Evolutionary conservation across 2,329 filamentous ascomycete genomes (phyloP).

Genomic region (Rosellinia necatrix): DNA sequence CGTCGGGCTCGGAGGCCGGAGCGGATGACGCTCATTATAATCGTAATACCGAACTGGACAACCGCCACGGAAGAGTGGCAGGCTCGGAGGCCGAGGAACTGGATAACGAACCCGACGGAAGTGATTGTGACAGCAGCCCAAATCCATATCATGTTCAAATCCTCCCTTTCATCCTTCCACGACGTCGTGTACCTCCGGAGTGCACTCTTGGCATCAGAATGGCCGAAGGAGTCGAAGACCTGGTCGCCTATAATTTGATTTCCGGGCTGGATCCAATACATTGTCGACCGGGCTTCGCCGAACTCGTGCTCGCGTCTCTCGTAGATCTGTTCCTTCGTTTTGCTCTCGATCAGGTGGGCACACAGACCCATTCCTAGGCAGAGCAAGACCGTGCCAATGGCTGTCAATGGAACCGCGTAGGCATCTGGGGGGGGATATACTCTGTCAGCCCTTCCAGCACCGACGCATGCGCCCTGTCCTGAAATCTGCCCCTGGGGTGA

Average conservation of each 20-base stretch:
- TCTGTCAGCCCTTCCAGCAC: no score
- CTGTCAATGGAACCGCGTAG: background rate
- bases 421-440: background rate
- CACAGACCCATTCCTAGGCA: background rate
- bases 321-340: background rate
- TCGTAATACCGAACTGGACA: background rate
- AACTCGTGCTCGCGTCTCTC: background rate
- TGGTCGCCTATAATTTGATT: slow-evolving; percentile 2
- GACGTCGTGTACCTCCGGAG: background rate
- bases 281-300: background rate
- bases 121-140: background rate
- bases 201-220: background rate
- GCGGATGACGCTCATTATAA: slow-evolving; percentile 2
- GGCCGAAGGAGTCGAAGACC: background rate
- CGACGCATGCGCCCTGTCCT: no score
- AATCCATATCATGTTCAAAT: background rate
- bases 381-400: background rate
- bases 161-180: background rate
- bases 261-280: background rate
- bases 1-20: background rate
- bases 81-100: slow-evolving; percentile 4
- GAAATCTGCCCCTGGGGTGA: no score
- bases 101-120: background rate
- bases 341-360: background rate
- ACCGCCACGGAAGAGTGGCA: background rate